These are phyloP conservation scores for Vararia minispora DNA, from an alignment of 768 basidiomycete species.

Conservation along the genomic window DNA sequence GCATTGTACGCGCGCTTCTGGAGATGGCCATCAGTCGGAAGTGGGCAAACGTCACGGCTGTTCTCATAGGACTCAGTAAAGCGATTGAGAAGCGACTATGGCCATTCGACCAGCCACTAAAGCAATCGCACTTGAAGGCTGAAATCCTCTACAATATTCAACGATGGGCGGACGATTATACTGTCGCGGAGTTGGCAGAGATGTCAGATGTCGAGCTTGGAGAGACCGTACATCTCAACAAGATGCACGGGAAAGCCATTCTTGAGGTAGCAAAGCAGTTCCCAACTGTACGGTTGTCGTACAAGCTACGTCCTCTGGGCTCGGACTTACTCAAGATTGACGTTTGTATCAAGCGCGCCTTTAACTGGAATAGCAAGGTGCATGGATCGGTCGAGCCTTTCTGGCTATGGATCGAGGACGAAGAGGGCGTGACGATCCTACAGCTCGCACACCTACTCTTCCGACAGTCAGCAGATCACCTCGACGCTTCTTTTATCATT, in stretches of 20 bases:
- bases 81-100: constrained; percentile 86
- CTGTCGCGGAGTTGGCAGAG: constrained; percentile 58
- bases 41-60: constrained; percentile 74
- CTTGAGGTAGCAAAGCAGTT: constrained; percentile 75
- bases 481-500: constrained; percentile 73
- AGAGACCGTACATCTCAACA: constrained; percentile 75
- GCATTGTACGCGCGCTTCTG: constrained; percentile 87
- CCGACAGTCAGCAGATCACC: constrained; percentile 44
- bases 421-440: constrained; percentile 68
- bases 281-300: constrained; percentile 57
- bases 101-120: constrained; percentile 89
- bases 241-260: constrained; percentile 70
- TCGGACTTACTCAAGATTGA: constrained; percentile 73
- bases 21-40: constrained; percentile 91
- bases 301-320: constrained; percentile 70
- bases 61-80: constrained; percentile 86
- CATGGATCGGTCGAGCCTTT: constrained; percentile 80
- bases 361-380: constrained; percentile 68
- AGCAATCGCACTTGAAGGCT: constrained; percentile 64
- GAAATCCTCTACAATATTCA: constrained; percentile 74
- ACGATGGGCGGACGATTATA: constrained; percentile 72
- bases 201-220: constrained; percentile 65
- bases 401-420: constrained; percentile 94
- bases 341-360: constrained; percentile 50
- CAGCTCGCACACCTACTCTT: constrained; percentile 69